phyloP scores from a whole-genome alignment of 1,284 basidiomycete species.

The Acaromyces ingoldii region DNA sequence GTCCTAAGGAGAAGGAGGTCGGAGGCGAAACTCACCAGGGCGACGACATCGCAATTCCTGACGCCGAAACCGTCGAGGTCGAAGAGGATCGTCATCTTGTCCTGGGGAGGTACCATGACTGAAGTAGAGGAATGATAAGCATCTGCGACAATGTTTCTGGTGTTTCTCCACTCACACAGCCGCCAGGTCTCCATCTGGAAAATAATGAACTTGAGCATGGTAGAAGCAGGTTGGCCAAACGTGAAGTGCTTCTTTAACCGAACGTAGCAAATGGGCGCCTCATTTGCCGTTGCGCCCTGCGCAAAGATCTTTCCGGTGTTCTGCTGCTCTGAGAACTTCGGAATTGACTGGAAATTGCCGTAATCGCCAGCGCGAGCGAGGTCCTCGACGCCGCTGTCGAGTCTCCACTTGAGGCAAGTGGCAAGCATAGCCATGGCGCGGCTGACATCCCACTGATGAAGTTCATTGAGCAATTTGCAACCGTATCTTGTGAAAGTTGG shows the following conservation, averaged over 20 bases:
- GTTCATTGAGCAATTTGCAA: too few relatives aligned
- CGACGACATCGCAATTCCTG: too few relatives aligned
- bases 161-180: too few relatives aligned
- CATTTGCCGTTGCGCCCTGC: conserved; percentile 45
- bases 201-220: conserved; percentile 28
- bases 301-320: conserved; percentile 47
- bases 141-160: too few relatives aligned
- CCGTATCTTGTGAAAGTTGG: too few relatives aligned
- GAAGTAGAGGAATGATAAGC: too few relatives aligned
- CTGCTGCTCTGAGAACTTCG: conserved; percentile 51
- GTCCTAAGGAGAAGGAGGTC: too few relatives aligned
- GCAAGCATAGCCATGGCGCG: conserved; percentile 53
- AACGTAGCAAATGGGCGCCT: conserved; percentile 48
- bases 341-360: conserved; percentile 37
- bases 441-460: conserved; percentile 50
- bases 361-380: conserved; percentile 50
- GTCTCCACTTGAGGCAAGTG: conserved; percentile 43
- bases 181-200: conserved; percentile 50
- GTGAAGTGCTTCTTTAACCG: conserved; percentile 41
- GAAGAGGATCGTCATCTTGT: conserved; percentile 50
- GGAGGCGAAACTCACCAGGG: too few relatives aligned
- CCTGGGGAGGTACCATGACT: conserved; percentile 48
- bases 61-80: conserved; percentile 47
- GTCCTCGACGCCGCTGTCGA: conserved; percentile 47
- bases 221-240: conserved; percentile 43